These are phyloP conservation scores for Triticum urartu DNA, from an alignment of 176 grass and related monocot genomes.

Conservation along the genomic window DNA sequence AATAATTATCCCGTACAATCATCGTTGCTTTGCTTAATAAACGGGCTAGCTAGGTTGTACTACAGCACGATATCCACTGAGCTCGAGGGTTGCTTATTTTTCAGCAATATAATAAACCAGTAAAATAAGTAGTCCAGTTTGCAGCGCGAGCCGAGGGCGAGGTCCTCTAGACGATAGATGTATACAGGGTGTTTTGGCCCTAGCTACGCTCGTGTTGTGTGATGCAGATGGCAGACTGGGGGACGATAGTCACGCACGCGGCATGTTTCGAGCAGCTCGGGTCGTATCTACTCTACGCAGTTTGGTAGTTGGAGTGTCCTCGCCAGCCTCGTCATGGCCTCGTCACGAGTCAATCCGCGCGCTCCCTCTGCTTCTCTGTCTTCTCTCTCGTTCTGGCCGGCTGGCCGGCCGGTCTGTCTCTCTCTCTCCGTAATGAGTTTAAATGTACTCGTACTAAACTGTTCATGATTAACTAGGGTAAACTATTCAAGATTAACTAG, in stretches of 20 bases:
- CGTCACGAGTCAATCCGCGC: constrained; percentile 32
- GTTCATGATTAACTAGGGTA: too few relatives aligned
- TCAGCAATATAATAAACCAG: neutral
- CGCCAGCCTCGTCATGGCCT: constrained; percentile 35
- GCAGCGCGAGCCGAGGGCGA: neutral
- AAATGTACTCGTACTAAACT: neutral
- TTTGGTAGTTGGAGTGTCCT: constrained; percentile 18
- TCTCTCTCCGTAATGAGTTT: neutral
- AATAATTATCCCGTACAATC: neutral
- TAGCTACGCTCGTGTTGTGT: neutral
- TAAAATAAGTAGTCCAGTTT: neutral
- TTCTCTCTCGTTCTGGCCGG: neutral
- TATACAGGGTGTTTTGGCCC: neutral
- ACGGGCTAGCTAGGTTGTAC: neutral
- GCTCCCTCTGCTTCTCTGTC: neutral
- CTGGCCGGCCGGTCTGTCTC: neutral
- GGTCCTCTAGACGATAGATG: neutral
- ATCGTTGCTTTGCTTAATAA: neutral
- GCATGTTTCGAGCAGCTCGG: too few relatives aligned
- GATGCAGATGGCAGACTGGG: neutral
- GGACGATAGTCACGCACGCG: too few relatives aligned
- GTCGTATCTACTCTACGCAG: too few relatives aligned
- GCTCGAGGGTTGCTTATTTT: neutral
- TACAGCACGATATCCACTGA: neutral
- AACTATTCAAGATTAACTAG: too few relatives aligned